Evolutionary conservation across 495 filamentous ascomycete genomes (phyloP).

Genomic region (Sordaria brevicollis): DNA sequence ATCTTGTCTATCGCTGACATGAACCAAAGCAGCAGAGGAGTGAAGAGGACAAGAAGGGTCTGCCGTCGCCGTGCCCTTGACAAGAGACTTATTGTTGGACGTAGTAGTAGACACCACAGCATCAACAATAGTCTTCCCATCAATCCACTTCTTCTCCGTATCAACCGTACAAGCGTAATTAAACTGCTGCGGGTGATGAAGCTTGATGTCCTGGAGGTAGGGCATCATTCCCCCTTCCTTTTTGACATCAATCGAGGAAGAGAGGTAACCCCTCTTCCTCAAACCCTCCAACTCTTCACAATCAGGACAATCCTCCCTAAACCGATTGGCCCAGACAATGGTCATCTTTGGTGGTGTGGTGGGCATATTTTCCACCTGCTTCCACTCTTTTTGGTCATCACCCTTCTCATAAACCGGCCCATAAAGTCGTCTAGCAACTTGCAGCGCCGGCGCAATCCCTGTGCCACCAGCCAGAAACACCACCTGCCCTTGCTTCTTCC

Average conservation of each 20-base stretch:
- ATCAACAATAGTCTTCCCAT: not conserved
- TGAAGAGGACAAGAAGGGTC: constrained; percentile 17
- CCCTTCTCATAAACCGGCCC: constrained; percentile 13
- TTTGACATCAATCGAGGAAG: not conserved
- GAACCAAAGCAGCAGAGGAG: not conserved
- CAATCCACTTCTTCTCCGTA: constrained; percentile 58
- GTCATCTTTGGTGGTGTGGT: not conserved
- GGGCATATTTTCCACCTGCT: not conserved
- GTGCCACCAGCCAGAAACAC: constrained; percentile 90
- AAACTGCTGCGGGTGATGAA: constrained; percentile 43
- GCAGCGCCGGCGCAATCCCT: constrained; percentile 83
- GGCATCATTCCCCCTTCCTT: constrained; percentile 40
- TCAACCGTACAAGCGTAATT: constrained; percentile 67
- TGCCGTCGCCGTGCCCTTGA: not conserved
- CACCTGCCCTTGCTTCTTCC: constrained; percentile 23
- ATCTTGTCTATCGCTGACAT: not conserved
- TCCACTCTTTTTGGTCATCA: constrained; percentile 28
- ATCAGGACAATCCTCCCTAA: constrained; percentile 22
- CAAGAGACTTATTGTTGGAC: not conserved
- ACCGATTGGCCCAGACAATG: constrained; percentile 34
- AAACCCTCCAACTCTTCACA: not conserved
- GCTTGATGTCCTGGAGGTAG: constrained; percentile 50
- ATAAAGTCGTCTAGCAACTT: constrained; percentile 55
- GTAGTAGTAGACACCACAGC: constrained; percentile 2
- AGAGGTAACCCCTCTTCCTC: not conserved